Conservation (phyloP, 176 grass and related monocot genomes). For the bread wheat (Triticum aestivum) region IWGSC_CS_RefSeq_v2.1 NC_057799.1:421000364-421000863, state of each 20-base stretch:
- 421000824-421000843: neutral
- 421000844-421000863: neutral
- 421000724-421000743: conserved; percentile 2
- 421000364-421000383: conserved; percentile 67
- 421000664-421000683: conserved; percentile 36
- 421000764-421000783: neutral
- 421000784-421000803: conserved; percentile 27
- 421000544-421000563: conserved; percentile 94
- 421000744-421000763: conserved; percentile 47
- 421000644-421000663: conserved; percentile 21
- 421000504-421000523: neutral
- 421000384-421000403: conserved; percentile 94
- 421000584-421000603: conserved; percentile 96
- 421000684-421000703: conserved; percentile 12
- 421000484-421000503: neutral
- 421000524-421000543: conserved; percentile 81
- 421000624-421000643: conserved; percentile 57
- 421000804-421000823: conserved; percentile 24
- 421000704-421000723: conserved; percentile 24
- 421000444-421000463: neutral
- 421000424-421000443: neutral
- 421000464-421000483: neutral
- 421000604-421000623: conserved; percentile 95
- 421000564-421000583: conserved; percentile 84
- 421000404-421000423: conserved; percentile 72